phyloP scores from a whole-genome alignment of 441 rosid genomes.

The Erodium chrysanthum region DNA sequence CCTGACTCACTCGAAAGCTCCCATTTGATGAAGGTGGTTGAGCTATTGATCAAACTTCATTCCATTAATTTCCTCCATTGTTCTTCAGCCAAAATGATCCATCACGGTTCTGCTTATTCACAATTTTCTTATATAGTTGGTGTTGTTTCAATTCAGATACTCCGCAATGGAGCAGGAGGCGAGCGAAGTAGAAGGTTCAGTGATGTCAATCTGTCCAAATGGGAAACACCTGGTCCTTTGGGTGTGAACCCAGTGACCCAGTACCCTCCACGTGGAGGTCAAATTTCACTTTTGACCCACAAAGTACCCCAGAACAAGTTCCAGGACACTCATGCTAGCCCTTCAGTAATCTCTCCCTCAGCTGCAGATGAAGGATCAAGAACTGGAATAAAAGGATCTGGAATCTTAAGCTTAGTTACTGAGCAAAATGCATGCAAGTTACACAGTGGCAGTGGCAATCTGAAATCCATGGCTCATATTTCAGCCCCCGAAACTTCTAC shows the following conservation, averaged over 20 bases:
- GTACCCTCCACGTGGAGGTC: conserved; percentile 42
- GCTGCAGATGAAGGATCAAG: conserved; percentile 99
- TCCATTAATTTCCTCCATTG: conserved; percentile 3
- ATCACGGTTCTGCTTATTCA: too few species aligned
- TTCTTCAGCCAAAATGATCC: conserved; percentile 6
- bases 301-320: conserved; percentile 53
- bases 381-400: conserved; percentile 78
- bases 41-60: conserved; percentile 13
- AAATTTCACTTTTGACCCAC: conserved; percentile 39
- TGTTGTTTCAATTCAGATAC: conserved; percentile 35
- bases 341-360: conserved; percentile 50
- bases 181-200: conserved; percentile 36
- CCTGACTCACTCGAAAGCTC: conserved; percentile 56
- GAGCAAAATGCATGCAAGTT: conserved; percentile 36
- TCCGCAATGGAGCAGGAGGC: conserved; percentile 30
- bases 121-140: too few species aligned
- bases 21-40: conserved; percentile 62
- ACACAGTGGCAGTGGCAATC: conserved; percentile 16
- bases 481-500: conserved; percentile 40
- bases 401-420: conserved; percentile 41
- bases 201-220: conserved; percentile 22
- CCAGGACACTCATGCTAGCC: conserved; percentile 41
- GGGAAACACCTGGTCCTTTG: conserved; percentile 5
- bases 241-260: conserved; percentile 29
- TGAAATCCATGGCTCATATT: too few species aligned